Evolutionary conservation across 2,329 filamentous ascomycete genomes (phyloP), one percentile per base, ranked within the genome.

Genomic region (Lachnellula hyalina): DNA sequence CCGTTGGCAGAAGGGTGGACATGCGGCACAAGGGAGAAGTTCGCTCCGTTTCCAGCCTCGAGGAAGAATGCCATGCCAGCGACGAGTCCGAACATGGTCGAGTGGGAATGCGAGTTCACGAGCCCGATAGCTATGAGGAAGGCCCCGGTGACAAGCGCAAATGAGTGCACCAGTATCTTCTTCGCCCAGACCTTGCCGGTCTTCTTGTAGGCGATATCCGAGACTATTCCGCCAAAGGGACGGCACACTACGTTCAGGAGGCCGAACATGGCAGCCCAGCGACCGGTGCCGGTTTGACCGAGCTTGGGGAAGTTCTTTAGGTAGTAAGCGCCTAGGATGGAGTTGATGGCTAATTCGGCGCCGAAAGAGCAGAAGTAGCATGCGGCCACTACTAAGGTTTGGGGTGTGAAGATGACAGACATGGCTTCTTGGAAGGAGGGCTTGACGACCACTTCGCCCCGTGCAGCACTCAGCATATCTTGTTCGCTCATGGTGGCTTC

Each of bases 1-100:
- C 90, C 91, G 70, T 96, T 96, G 57, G 90, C 89, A 57, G 79
- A 80, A 1, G 89, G 71, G 52, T 92, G 87, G 1, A 96, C 86
- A 68, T 96, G 92, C 3, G 91, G 90, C 23, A 96, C 86, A 5
- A 96, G 79, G 0, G 89, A 83, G 71, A 94, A 96, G 73, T 89
- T 94, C 41, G 89, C 85, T 0, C 92, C 92, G 68, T 96, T 96
- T 42, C 85, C 85, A 2, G 87, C 89, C 70, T 95, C 90, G 44
- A 91, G 73, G 74, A 96, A 96, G 68, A 96, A 79, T 1, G 88
- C 89, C 74, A 91, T 80, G 9, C 89, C 80, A 1, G 86, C 85
- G 8, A 95, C 75, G 5, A 96, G 82, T 1, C 88, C 89, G 53
- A 94, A 84, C 78, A 95, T 85, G 2, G 81, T 83, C 6, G 78